Conservation (phyloP, 345 rosid species). For the Erysimum cheiranthoides region DNA sequence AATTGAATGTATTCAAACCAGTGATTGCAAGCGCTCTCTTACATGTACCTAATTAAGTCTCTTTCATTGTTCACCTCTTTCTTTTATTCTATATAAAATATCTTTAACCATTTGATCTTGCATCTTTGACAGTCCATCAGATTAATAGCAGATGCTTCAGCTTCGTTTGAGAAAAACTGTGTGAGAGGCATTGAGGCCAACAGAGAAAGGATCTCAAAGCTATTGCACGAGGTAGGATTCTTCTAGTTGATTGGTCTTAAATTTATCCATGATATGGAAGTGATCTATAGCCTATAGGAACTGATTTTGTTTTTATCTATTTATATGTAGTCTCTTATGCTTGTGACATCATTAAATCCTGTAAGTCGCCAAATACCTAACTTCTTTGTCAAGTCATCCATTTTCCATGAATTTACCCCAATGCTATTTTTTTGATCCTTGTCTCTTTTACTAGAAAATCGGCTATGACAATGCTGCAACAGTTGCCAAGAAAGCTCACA, state of each 20-base stretch:
- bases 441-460: constrained; percentile 68
- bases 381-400: constrained; percentile 3
- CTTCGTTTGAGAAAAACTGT: constrained; percentile 92
- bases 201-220: constrained; percentile 80
- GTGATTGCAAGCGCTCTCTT: constrained; percentile 90
- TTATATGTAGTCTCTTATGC: constrained; percentile 78
- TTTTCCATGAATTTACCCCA: background rate
- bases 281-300: background rate
- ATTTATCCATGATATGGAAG: constrained; percentile 18
- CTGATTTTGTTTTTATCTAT: constrained; percentile 11
- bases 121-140: constrained; percentile 63
- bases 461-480: constrained; percentile 96
- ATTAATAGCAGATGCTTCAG: constrained; percentile 90
- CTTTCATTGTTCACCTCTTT: background rate
- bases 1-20: constrained; percentile 94
- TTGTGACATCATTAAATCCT: constrained; percentile 92
- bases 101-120: background rate
- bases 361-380: constrained; percentile 55
- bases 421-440: constrained; percentile 5
- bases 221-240: constrained; percentile 80
- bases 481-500: constrained; percentile 96
- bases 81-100: background rate
- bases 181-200: constrained; percentile 87
- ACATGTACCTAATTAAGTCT: constrained; percentile 61
- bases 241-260: constrained; percentile 34